A percentile compares a stretch with the other conserved stretches of the same genome.
These are phyloP conservation scores for Nectriaceae sp. DNA, from an alignment of 2,329 filamentous ascomycete species.

Conservation along the genomic window DNA sequence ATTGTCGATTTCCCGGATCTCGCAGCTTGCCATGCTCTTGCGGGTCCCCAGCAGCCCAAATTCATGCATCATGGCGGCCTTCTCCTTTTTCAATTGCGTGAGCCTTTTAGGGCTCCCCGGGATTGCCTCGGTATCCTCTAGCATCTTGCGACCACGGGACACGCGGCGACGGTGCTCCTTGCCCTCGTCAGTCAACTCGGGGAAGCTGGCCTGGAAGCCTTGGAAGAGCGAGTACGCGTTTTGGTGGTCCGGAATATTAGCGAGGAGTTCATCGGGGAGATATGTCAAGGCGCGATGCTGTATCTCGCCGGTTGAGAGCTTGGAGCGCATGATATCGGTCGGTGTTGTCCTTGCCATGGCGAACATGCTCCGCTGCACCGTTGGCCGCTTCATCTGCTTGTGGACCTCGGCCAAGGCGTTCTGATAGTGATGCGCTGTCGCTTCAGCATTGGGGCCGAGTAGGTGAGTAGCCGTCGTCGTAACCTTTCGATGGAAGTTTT, in stretches of 20 bases:
- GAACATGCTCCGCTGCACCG: conserved; percentile 86
- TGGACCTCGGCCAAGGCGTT: conserved; percentile 87
- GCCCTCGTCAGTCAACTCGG: conserved; percentile 67
- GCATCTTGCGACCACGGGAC: conserved; percentile 74
- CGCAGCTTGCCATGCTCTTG: conserved; percentile 96
- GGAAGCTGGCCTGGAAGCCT: conserved; percentile 89
- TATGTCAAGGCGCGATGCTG: conserved; percentile 89
- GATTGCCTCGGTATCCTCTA: conserved; percentile 62
- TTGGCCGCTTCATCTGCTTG: conserved; percentile 81
- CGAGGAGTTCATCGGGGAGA: conserved; percentile 85
- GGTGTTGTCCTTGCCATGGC: conserved; percentile 88
- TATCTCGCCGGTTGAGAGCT: conserved; percentile 87
- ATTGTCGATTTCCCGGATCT: conserved; percentile 95
- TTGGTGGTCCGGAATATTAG: conserved; percentile 83
- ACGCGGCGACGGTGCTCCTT: conserved; percentile 71
- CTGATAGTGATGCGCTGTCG: conserved; percentile 71
- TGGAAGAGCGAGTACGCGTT: conserved; percentile 94
- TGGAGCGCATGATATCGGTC: conserved; percentile 90
- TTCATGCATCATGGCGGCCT: conserved; percentile 76
- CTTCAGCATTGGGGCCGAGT: conserved; percentile 65
- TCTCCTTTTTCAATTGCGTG: conserved; percentile 76
- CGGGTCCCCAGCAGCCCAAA: conserved; percentile 89
- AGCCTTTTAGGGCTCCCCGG: conserved; percentile 66
- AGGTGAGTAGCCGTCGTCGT: conserved; percentile 90
- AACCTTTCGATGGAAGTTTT: conserved; percentile 92